phyloP scores from a whole-genome alignment of 306 rosid species.

The Inga oerstediana region DNA sequence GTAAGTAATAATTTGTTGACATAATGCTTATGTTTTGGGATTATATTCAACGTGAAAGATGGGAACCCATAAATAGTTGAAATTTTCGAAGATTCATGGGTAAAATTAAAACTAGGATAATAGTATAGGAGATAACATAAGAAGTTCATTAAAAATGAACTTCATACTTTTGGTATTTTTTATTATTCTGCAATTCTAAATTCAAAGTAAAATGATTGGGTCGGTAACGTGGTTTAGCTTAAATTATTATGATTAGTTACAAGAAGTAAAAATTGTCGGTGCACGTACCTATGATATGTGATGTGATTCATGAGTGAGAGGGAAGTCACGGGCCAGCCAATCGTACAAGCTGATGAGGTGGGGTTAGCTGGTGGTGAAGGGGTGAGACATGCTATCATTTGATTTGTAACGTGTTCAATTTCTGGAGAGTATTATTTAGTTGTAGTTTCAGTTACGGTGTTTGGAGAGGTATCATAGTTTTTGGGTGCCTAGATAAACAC shows the following conservation, averaged over 20 bases:
- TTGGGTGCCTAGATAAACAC: too few species aligned
- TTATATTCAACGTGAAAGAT: background rate
- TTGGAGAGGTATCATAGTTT: too few species aligned
- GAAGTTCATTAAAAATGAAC: background rate
- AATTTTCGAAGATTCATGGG: background rate
- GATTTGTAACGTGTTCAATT: too few species aligned
- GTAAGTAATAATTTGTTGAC: background rate
- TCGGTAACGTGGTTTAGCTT: background rate
- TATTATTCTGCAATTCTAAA: background rate
- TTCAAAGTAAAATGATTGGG: background rate
- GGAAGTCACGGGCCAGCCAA: background rate
- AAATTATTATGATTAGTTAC: background rate
- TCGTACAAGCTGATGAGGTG: background rate
- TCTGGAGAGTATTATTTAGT: too few species aligned
- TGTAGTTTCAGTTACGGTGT: too few species aligned
- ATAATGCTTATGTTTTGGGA: background rate
- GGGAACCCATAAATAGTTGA: background rate
- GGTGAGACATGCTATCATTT: too few species aligned
- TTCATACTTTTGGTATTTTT: too few species aligned
- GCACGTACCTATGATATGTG: background rate
- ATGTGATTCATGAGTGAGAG: background rate
- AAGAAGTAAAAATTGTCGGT: background rate
- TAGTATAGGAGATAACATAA: background rate
- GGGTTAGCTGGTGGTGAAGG: too few species aligned
- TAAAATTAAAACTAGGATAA: background rate